These are phyloP conservation scores for Backusella macrospora DNA, from an alignment of 192 early-diverging fungal genomes.

Conservation along the genomic window DNA sequence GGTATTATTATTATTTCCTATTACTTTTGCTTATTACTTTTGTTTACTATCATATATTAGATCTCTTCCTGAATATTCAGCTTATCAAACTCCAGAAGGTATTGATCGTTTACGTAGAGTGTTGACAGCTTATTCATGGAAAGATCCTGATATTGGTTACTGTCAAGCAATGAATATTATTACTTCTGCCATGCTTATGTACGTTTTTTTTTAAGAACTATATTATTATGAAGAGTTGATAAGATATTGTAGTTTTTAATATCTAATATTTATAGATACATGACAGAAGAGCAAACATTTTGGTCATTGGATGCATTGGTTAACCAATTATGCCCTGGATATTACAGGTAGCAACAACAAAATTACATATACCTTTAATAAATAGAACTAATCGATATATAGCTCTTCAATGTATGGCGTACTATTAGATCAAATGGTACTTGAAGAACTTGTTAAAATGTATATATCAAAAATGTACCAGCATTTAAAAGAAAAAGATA, in stretches of 20 bases:
- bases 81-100: conserved; percentile 89
- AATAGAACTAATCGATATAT: neutral
- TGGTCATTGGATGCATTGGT: conserved; percentile 92
- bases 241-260: neutral
- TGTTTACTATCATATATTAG: conserved; percentile 44
- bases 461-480: conserved; percentile 87
- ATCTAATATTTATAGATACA: conserved; percentile 54
- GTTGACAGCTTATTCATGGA: conserved; percentile 83
- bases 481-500: conserved; percentile 85
- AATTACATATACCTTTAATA: neutral
- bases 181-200: conserved; percentile 91
- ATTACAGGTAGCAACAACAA: conserved; percentile 59
- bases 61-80: conserved; percentile 92
- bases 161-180: conserved; percentile 99
- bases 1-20: neutral
- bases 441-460: conserved; percentile 85
- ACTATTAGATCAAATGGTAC: conserved; percentile 92
- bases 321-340: conserved; percentile 89
- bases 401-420: conserved; percentile 98
- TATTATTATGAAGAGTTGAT: neutral
- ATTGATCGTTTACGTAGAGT: conserved; percentile 92
- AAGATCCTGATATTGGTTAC: conserved; percentile 92
- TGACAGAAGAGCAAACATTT: conserved; percentile 97
- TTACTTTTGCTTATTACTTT: neutral
- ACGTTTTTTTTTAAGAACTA: conserved; percentile 14